Percentiles rank a stretch among this genome's conserved stretches.
These are phyloP conservation scores for Angophora floribunda DNA, from an alignment of 345 rosid species.

Conservation along the genomic window DNA sequence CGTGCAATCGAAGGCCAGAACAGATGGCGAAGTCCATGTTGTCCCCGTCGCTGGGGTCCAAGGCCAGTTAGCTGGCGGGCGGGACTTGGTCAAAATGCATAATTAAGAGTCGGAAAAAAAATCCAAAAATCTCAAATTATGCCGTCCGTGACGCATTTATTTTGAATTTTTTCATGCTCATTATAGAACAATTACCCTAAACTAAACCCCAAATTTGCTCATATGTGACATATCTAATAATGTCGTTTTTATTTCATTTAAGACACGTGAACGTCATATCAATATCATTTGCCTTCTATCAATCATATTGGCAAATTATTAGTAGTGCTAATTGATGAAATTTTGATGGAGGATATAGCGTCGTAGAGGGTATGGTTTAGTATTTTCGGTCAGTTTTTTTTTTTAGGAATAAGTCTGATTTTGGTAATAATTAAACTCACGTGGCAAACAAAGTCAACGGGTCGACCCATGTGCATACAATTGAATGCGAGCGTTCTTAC, in stretches of 20 bases:
- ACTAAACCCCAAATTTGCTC: too few relatives aligned
- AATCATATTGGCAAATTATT: not conserved
- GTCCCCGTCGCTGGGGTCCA: not conserved
- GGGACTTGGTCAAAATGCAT: not conserved
- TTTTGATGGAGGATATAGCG: not conserved
- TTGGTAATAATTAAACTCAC: not conserved
- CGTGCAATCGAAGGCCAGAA: not conserved
- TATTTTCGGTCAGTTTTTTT: not conserved
- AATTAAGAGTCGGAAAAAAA: not conserved
- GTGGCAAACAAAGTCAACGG: not conserved
- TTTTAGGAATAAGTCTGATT: too few relatives aligned
- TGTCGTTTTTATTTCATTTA: too few relatives aligned
- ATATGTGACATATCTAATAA: fast-evolving
- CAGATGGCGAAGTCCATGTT: not conserved
- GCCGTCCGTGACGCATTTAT: too few relatives aligned
- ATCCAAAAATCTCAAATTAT: not conserved
- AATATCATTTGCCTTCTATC: not conserved
- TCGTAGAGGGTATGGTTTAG: not conserved
- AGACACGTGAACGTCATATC: too few relatives aligned
- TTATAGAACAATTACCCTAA: fast-evolving
- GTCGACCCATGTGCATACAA: not conserved
- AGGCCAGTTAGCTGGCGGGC: not conserved
- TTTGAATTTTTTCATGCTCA: fast-evolving
- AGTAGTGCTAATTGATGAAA: not conserved
- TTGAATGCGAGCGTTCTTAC: not conserved